Conservation (phyloP, 345 rosid genomes). For the Corchorus capsularis region DNA sequence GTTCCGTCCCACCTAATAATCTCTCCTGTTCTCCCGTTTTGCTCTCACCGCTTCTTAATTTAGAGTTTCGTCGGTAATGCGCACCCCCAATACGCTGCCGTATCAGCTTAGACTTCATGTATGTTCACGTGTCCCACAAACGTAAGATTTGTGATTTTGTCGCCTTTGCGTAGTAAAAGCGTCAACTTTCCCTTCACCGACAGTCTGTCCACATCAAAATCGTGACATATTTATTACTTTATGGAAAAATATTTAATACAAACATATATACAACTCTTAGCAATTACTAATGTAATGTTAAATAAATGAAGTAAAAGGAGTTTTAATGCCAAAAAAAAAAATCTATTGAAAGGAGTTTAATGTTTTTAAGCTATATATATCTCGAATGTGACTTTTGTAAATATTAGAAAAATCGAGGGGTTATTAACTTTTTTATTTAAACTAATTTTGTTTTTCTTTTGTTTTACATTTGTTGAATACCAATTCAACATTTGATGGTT, state of each 20-base stretch:
- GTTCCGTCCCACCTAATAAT: too few species aligned
- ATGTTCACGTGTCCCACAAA: neutral
- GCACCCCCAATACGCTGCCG: neutral
- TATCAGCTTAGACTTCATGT: neutral
- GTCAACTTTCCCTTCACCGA: conserved; percentile 1
- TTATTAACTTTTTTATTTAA: too few species aligned
- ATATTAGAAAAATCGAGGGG: too few species aligned
- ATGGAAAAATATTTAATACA: too few species aligned
- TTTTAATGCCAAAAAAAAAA: too few species aligned
- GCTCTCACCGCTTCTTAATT: neutral
- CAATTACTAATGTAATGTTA: too few species aligned
- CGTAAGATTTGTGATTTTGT: neutral
- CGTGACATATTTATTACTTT: neutral
- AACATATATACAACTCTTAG: neutral
- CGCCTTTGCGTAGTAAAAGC: neutral
- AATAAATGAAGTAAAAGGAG: too few species aligned
- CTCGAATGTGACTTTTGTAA: too few species aligned
- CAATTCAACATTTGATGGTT: neutral
- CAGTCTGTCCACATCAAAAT: neutral
- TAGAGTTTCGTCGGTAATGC: neutral
- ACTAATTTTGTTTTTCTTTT: too few species aligned
- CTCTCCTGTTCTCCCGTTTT: neutral
- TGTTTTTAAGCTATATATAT: too few species aligned
- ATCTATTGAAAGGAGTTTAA: too few species aligned
- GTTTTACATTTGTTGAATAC: neutral